Percentiles rank a stretch among this genome's conserved stretches.
These are phyloP conservation scores for Allium fistulosum DNA, from an alignment of 106 monocot species.

Conservation along the genomic window DNA sequence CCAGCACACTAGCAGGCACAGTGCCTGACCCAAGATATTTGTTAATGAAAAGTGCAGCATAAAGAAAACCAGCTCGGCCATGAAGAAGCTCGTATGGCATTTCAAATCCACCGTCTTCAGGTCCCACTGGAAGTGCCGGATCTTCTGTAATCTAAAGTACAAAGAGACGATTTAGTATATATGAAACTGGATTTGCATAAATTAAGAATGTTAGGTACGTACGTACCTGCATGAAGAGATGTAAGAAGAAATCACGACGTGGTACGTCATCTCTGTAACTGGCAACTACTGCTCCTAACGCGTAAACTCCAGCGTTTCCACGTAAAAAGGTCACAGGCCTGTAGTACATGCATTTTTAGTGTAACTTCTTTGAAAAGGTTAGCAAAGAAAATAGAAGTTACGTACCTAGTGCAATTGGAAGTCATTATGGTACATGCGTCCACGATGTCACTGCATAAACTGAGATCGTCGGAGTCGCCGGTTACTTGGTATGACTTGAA, in stretches of 20 bases:
- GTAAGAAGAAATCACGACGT: constrained; percentile 6
- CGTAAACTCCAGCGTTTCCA: constrained; percentile 30
- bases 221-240: constrained; percentile 23
- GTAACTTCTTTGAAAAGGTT: too few relatives aligned
- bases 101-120: constrained; percentile 7
- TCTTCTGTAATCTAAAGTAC: background rate
- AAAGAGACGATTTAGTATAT: background rate
- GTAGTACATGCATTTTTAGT: background rate
- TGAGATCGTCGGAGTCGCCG: background rate
- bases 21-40: background rate
- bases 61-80: constrained; percentile 8
- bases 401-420: background rate
- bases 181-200: too few relatives aligned
- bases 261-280: constrained; percentile 12
- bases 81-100: constrained; percentile 6
- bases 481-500: constrained; percentile 5
- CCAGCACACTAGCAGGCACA: background rate
- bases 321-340: constrained; percentile 31
- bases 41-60: constrained; percentile 8
- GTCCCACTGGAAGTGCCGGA: constrained; percentile 5
- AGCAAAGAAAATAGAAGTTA: background rate
- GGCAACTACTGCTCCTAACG: constrained; percentile 22
- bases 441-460: background rate
- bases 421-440: constrained; percentile 2
- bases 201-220: too few relatives aligned